A percentile compares a stretch with the other conserved stretches of the same genome.
These are phyloP conservation scores for Triticum turgidum DNA, from an alignment of 176 grass and related monocot genomes.

Conservation along the genomic window DNA sequence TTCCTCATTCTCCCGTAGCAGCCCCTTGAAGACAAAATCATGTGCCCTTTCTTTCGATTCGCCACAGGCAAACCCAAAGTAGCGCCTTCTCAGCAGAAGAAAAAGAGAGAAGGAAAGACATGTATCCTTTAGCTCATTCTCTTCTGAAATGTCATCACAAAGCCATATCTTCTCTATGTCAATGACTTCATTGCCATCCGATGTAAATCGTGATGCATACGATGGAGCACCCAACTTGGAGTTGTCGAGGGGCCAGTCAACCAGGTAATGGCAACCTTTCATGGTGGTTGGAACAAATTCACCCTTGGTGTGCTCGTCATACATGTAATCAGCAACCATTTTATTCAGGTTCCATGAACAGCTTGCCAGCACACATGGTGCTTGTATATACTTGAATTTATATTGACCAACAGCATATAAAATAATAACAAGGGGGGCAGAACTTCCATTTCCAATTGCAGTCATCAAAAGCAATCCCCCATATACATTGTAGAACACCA, in stretches of 20 bases:
- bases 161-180: not conserved
- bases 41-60: conserved; percentile 9
- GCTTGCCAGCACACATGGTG: not conserved
- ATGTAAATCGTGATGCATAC: not conserved
- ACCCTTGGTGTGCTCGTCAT: not conserved
- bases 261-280: conserved; percentile 21
- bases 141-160: not conserved
- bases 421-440: too few relatives aligned
- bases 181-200: not conserved
- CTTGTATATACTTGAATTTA: not conserved
- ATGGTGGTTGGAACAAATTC: not conserved
- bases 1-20: not conserved
- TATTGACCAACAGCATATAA: not conserved
- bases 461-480: not conserved
- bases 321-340: conserved; percentile 31
- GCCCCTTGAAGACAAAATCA: conserved; percentile 27
- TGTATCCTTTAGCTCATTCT: not conserved
- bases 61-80: not conserved
- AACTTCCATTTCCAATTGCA: too few relatives aligned
- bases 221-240: not conserved
- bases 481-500: not conserved
- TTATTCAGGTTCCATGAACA: not conserved
- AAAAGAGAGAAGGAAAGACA: conserved; percentile 38
- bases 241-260: not conserved
- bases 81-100: conserved; percentile 9